A percentile compares a stretch with the other conserved stretches of the same genome.
These are phyloP conservation scores for Phytophthora foliorum DNA, from an alignment of 352 stramenopile genomes.

Conservation along the genomic window DNA sequence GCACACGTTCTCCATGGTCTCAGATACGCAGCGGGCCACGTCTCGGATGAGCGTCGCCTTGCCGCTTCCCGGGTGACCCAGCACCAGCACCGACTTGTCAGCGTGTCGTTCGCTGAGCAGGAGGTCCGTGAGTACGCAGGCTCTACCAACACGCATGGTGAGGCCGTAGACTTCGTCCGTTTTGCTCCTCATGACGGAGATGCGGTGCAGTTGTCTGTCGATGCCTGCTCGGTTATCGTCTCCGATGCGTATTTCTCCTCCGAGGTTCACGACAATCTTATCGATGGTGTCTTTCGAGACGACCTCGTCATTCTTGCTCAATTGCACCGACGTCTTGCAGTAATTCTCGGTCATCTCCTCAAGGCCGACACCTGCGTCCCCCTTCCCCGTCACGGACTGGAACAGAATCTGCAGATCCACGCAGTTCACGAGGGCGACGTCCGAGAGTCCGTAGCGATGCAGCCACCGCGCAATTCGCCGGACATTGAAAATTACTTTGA, in stretches of 20 bases:
- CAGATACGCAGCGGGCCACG: conserved; percentile 69
- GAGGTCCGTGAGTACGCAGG: conserved; percentile 74
- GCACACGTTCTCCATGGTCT: conserved; percentile 73
- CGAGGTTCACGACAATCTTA: conserved; percentile 54
- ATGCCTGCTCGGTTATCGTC: conserved; percentile 83
- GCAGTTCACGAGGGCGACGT: too few relatives aligned
- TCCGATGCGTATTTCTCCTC: conserved; percentile 63
- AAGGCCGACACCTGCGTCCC: too few relatives aligned
- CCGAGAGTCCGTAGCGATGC: too few relatives aligned
- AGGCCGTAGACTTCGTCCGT: conserved; percentile 66
- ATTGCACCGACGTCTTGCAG: too few relatives aligned
- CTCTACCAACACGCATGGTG: conserved; percentile 81
- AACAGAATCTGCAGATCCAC: too few relatives aligned
- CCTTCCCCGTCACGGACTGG: too few relatives aligned
- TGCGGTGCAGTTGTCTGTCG: conserved; percentile 79
- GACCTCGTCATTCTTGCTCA: conserved; percentile 24
- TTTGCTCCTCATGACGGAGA: conserved; percentile 79
- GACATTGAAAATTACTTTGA: too few relatives aligned
- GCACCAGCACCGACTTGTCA: conserved; percentile 68
- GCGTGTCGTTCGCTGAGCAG: conserved; percentile 55
- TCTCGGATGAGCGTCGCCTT: conserved; percentile 92
- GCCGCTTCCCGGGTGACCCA: conserved; percentile 72
- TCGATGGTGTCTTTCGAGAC: conserved; percentile 62
- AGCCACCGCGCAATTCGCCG: too few relatives aligned
- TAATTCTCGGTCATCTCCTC: too few relatives aligned